These are phyloP conservation scores for Alisma plantagoaquatica DNA, from an alignment of 106 monocot genomes.

Conservation along the genomic window DNA sequence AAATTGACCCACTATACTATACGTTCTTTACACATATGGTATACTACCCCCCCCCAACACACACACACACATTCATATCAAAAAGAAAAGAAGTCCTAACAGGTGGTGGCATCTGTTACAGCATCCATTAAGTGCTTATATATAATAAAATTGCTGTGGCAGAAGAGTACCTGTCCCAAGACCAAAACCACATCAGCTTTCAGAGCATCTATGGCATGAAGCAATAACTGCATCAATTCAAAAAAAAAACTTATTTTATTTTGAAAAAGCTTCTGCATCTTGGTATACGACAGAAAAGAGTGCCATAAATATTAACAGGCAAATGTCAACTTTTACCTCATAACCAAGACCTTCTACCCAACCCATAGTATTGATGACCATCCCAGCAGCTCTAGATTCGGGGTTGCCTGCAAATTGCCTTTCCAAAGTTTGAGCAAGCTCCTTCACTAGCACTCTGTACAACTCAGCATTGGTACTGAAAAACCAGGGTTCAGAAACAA, in stretches of 20 bases:
- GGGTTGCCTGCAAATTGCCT: slow-evolving; percentile 77
- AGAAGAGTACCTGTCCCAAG: slow-evolving; percentile 97
- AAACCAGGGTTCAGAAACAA: no score
- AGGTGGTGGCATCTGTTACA: no score
- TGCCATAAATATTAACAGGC: no score
- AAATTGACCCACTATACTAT: no score
- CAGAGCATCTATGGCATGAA: slow-evolving; percentile 83
- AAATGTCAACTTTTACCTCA: slow-evolving; percentile 46
- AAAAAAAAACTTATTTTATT: neutral
- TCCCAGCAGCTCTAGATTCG: slow-evolving; percentile 95
- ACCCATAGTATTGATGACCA: slow-evolving; percentile 99
- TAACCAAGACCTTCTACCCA: slow-evolving; percentile 99
- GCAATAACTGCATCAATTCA: slow-evolving; percentile 59
- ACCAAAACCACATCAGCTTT: slow-evolving; percentile 88
- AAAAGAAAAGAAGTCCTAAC: no score
- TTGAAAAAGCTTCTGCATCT: no score
- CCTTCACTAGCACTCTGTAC: slow-evolving; percentile 84
- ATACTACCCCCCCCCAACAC: no score
- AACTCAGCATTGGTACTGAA: slow-evolving; percentile 79
- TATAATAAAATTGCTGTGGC: no score
- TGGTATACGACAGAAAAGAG: no score
- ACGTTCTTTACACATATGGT: no score
- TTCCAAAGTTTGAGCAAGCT: slow-evolving; percentile 81
- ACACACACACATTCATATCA: no score
- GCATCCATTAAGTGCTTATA: no score